Evolutionary conservation across 306 rosid genomes (phyloP).

Genomic region (Trifolium pratense): DNA sequence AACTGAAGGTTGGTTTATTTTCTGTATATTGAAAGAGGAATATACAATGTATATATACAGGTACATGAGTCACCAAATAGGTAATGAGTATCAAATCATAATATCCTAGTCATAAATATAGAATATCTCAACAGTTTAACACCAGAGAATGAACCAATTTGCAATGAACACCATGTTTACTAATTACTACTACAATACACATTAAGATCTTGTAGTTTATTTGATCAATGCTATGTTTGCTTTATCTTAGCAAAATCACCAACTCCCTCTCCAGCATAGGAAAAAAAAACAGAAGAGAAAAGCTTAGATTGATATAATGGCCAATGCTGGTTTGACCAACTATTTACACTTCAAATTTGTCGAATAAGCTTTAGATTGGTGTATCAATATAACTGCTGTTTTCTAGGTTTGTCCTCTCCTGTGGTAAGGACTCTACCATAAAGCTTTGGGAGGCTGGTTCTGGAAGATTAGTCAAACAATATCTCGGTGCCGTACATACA

Average conservation of each 20-base stretch:
- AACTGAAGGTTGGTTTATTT: no score
- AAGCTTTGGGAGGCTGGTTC: conserved; percentile 93
- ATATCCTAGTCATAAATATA: no score
- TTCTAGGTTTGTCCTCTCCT: conserved; percentile 82
- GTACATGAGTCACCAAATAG: no score
- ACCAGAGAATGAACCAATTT: conserved; percentile 13
- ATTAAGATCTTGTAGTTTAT: conserved; percentile 31
- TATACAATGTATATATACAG: no score
- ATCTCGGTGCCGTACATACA: conserved; percentile 77
- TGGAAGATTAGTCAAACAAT: conserved; percentile 87
- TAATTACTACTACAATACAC: conserved; percentile 11
- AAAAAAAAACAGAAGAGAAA: neutral
- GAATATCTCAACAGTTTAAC: no score
- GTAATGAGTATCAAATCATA: no score
- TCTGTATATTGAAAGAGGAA: no score
- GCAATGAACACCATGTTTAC: conserved; percentile 11
- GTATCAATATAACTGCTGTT: conserved; percentile 39
- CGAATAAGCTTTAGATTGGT: conserved; percentile 1
- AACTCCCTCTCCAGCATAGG: neutral
- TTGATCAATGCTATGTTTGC: conserved; percentile 6
- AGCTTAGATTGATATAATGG: neutral
- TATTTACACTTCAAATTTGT: conserved; percentile 29
- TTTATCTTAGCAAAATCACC: conserved; percentile 12
- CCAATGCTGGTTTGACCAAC: conserved; percentile 23
- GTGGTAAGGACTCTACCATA: conserved; percentile 88